These are phyloP conservation scores for Pouteria campechiana DNA, from an alignment of 179 eudicot genomes.

Conservation along the genomic window DNA sequence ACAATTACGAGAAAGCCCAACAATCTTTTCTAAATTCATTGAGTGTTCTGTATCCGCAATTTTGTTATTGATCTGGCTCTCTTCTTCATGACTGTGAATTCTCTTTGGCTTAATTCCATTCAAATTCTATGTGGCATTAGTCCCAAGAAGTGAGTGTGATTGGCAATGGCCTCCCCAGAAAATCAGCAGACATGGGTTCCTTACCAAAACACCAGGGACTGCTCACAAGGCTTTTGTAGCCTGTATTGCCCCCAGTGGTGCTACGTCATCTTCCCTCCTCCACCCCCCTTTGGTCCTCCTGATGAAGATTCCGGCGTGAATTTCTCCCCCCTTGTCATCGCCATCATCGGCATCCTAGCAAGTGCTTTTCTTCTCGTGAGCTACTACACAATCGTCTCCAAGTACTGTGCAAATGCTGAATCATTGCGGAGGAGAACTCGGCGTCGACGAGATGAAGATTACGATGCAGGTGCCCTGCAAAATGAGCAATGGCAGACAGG, in stretches of 20 bases:
- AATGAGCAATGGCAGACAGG: conserved; percentile 40
- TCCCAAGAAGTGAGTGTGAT: background rate
- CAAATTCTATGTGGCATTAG: too few species aligned
- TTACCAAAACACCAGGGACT: conserved; percentile 43
- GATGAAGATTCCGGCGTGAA: conserved; percentile 15
- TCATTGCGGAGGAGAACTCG: conserved; percentile 6
- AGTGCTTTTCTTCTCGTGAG: conserved; percentile 63
- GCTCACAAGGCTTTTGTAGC: conserved; percentile 52
- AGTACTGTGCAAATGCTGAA: conserved; percentile 25
- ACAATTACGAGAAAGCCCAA: too few species aligned
- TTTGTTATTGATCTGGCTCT: too few species aligned
- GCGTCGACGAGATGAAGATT: too few species aligned
- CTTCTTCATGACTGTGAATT: too few species aligned
- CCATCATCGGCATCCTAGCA: conserved; percentile 52
- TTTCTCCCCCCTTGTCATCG: conserved; percentile 67
- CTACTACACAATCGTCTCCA: conserved; percentile 56
- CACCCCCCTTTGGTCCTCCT: conserved; percentile 21
- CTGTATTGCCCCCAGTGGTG: conserved; percentile 69
- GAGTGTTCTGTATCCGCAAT: too few species aligned
- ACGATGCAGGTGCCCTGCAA: too few species aligned
- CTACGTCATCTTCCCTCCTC: conserved; percentile 49
- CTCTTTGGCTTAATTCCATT: too few species aligned
- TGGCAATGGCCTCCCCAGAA: conserved; percentile 24
- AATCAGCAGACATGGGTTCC: conserved; percentile 47
- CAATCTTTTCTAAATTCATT: too few species aligned